Conservation (phyloP, 2,329 filamentous ascomycete genomes). For the Meredithiella fracta region DNA sequence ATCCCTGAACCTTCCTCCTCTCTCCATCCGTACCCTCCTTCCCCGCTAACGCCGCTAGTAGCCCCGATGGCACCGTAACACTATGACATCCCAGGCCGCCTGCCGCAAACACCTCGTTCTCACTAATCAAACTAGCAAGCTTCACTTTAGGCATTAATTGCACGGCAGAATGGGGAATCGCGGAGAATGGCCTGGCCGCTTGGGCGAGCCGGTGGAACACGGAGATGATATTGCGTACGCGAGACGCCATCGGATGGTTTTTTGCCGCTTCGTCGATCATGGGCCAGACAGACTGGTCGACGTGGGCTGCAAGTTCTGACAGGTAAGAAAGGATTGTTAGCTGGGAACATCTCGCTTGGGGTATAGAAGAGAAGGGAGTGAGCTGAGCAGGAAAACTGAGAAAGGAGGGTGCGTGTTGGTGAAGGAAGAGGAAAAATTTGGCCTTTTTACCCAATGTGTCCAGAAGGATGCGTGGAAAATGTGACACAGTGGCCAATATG, state of each 20-base stretch:
- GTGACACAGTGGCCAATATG: not conserved
- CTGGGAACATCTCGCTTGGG: not conserved
- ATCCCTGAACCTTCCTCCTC: not conserved
- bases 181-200: slow-evolving; percentile 25
- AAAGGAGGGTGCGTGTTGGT: too few species aligned
- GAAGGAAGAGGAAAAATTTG: too few species aligned
- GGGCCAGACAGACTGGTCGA: slow-evolving; percentile 29
- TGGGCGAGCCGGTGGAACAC: slow-evolving; percentile 28
- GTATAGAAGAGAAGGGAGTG: too few species aligned
- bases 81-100: slow-evolving; percentile 31
- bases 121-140: slow-evolving; percentile 29
- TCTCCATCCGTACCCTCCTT: not conserved
- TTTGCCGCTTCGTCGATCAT: slow-evolving; percentile 29
- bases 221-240: slow-evolving; percentile 32
- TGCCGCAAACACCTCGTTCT: slow-evolving; percentile 29
- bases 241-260: slow-evolving; percentile 30
- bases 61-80: slow-evolving; percentile 27
- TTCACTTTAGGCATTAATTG: slow-evolving; percentile 27
- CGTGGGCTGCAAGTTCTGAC: slow-evolving; percentile 28
- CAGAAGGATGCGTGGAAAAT: not conserved
- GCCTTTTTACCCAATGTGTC: not conserved
- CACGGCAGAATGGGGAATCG: too few species aligned
- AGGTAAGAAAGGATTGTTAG: slow-evolving; percentile 1
- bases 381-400: too few species aligned
- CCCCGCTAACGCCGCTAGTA: slow-evolving; percentile 24